Percentiles rank a stretch among this genome's conserved stretches.
Evolutionary conservation across 805 yeast genomes (phyloP).

Genomic region (Candida tallmaniae): DNA sequence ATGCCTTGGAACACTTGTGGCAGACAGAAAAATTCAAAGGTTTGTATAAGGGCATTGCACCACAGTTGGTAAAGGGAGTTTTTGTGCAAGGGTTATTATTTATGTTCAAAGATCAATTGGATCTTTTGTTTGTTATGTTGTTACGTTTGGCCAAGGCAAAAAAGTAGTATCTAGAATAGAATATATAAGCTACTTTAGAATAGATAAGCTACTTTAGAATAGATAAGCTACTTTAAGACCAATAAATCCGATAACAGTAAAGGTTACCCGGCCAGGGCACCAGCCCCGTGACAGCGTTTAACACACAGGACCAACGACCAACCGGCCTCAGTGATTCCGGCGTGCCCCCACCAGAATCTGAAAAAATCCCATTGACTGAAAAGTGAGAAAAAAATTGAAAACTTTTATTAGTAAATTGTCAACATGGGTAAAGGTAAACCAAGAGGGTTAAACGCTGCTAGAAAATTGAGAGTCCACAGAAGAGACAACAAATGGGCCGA

Average conservation of each 20-base stretch:
- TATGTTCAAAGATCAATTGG: slow-evolving; percentile 72
- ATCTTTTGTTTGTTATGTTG: slow-evolving; percentile 32
- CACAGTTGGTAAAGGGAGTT: slow-evolving; percentile 77
- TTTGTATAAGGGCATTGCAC: slow-evolving; percentile 75
- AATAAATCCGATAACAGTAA: no score
- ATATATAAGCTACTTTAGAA: not conserved
- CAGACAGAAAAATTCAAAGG: slow-evolving; percentile 60
- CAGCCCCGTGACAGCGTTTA: slow-evolving; percentile 4
- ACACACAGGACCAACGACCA: no score
- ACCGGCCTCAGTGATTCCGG: no score
- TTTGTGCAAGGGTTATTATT: slow-evolving; percentile 80
- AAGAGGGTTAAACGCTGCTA: slow-evolving; percentile 99
- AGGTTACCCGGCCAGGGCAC: no score
- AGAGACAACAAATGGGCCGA: slow-evolving; percentile 99
- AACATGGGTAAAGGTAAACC: slow-evolving; percentile 99
- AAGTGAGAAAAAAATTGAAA: no score
- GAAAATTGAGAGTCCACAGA: slow-evolving; percentile 99
- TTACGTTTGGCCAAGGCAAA: slow-evolving; percentile 18
- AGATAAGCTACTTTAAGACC: not conserved
- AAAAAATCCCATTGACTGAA: no score
- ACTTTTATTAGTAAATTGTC: no score
- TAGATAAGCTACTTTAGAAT: not conserved
- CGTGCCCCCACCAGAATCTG: no score
- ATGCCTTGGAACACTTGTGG: slow-evolving; percentile 58
- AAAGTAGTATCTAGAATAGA: not conserved